Evolutionary conservation across 768 basidiomycete species (phyloP).

Genomic region (Amanita molliuscula): DNA sequence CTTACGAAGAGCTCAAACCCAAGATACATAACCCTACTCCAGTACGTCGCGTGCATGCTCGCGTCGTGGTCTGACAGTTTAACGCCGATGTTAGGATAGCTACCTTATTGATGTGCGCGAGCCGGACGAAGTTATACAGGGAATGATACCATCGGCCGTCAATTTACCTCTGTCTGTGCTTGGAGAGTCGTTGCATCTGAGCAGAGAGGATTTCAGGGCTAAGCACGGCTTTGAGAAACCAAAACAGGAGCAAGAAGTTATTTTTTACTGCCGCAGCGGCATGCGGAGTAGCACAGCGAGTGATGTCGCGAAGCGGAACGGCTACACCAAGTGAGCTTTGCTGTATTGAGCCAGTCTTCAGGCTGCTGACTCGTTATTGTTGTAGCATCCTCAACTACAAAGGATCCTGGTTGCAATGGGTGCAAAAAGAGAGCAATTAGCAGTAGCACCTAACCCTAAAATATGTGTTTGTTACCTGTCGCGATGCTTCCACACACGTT

Average conservation of each 20-base stretch:
- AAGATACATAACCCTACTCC: constrained; percentile 66
- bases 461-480: constrained; percentile 4
- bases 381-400: constrained; percentile 62
- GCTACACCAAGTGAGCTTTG: constrained; percentile 62
- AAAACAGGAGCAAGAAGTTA: constrained; percentile 55
- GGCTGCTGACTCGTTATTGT: neutral
- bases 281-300: constrained; percentile 73
- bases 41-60: constrained; percentile 25
- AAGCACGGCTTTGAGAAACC: constrained; percentile 74
- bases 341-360: neutral
- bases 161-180: constrained; percentile 82
- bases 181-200: constrained; percentile 50
- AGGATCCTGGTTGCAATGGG: constrained; percentile 89
- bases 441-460: constrained; percentile 18
- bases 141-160: constrained; percentile 87
- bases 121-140: constrained; percentile 82
- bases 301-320: constrained; percentile 73
- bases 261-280: constrained; percentile 89
- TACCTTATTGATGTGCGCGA: constrained; percentile 90
- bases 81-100: constrained; percentile 36
- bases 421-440: constrained; percentile 32
- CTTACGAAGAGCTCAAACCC: constrained; percentile 76
- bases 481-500: constrained; percentile 19
- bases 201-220: constrained; percentile 42
- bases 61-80: constrained; percentile 4